These are phyloP conservation scores for Lipomyces sp. DNA, from an alignment of 805 yeast species.

Conservation along the genomic window DNA sequence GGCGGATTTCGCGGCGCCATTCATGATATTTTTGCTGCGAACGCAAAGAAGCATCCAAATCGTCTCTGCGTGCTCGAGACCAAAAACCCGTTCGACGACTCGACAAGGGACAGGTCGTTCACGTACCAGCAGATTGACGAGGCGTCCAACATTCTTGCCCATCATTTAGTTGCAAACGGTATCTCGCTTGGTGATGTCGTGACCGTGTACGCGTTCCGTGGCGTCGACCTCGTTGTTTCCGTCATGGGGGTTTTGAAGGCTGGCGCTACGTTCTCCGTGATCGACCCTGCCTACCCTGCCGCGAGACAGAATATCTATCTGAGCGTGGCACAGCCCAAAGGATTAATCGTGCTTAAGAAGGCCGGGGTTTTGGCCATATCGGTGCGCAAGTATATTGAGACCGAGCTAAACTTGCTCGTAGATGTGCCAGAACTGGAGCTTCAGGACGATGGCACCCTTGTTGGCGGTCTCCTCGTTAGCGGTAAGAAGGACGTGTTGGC, in stretches of 20 bases:
- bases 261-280: conserved; percentile 97
- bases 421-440: conserved; percentile 78
- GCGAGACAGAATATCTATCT: conserved; percentile 94
- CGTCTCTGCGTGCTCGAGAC: conserved; percentile 94
- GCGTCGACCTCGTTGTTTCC: conserved; percentile 94
- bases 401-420: conserved; percentile 73
- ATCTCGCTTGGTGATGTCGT: conserved; percentile 91
- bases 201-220: conserved; percentile 96
- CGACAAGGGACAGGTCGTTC: conserved; percentile 67
- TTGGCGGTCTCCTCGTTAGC: conserved; percentile 51
- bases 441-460: conserved; percentile 71
- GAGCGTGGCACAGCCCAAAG: conserved; percentile 91
- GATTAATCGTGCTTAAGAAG: conserved; percentile 83
- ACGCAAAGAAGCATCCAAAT: conserved; percentile 83
- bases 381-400: conserved; percentile 76
- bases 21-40: conserved; percentile 90
- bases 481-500: conserved; percentile 63
- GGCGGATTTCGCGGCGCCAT: conserved; percentile 89
- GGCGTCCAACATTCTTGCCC: conserved; percentile 92
- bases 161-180: conserved; percentile 79
- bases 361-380: conserved; percentile 82
- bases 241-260: conserved; percentile 98
- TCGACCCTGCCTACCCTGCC: conserved; percentile 99
- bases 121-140: conserved; percentile 86
- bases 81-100: conserved; percentile 60